Base-by-base conservation (phyloP, 495 filamentous ascomycete genomes). In the Cercophora samala region DNA sequence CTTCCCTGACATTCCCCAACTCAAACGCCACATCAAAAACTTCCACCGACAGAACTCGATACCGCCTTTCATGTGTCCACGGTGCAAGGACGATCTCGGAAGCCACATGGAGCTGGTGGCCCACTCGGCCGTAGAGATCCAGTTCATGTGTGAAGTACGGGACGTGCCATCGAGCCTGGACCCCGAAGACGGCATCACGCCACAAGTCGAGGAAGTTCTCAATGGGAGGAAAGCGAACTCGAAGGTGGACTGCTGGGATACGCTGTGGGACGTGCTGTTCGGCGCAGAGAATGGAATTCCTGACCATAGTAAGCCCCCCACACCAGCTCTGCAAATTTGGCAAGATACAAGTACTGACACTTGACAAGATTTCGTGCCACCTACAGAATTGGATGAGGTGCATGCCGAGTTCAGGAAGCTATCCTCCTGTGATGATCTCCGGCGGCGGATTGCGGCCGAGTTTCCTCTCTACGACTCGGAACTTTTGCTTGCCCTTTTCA, bases 21-120 rank as follows among this genome's bases (percentile, higher is more conserved):
- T 79, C 26, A 79, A 78, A 37, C 74, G 75, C 60, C 75, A 77
- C 37, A 68, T 77, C 22, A 76, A 76, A 53, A 53, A 63, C 56
- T 68, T 66, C 24, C 75, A 77, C 61, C 67, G 70, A 53, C 66
- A 65, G 26, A 67, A 26, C 15, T n/a, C 19, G 0, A 59, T 63
- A 0, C 63, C 67, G 5, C 32, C 15, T 13, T 70, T 69, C 25
- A 55, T 58, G 11, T 77, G 75, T 60, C 74, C 63, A 1, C 66
- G 75, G 22, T 77, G 75, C 24, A 72, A 67, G 67, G 29, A 55
- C 55, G 58, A 62, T 32, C 58, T 73, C 52, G 54, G 19, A 8
- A 64, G 66, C 25, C 61, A 67, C 18, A 66, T 72, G 55, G 72
- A 55, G 4, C 6, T 72, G 60, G 55, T 63, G 1, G 51, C 52